Percentiles rank a stretch among this genome's conserved stretches.
Evolutionary conservation across 2,329 filamentous ascomycete genomes (phyloP).

Genomic region (Fusarium pseudoanthophilum): DNA sequence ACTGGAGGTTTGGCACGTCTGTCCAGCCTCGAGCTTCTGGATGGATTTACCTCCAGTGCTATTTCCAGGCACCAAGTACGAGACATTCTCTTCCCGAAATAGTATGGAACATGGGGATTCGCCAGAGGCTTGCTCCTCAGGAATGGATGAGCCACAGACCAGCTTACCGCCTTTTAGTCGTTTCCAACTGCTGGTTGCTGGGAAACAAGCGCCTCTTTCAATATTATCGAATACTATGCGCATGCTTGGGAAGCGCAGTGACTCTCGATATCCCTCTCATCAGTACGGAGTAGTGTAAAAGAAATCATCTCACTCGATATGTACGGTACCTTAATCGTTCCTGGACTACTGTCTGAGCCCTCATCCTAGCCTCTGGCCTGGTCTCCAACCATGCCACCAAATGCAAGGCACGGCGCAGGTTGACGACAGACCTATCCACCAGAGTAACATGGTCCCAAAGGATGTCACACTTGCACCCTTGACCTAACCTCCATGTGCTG

Average conservation of each 20-base stretch:
- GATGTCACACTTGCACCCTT: constrained; percentile 29
- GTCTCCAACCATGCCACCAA: constrained; percentile 44
- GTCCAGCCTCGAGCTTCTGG: constrained; percentile 6
- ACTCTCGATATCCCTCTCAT: background rate
- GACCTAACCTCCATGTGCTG: constrained; percentile 14
- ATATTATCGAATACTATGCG: background rate
- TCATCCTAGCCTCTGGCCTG: constrained; percentile 37
- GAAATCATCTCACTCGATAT: constrained; percentile 16
- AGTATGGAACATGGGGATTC: constrained; percentile 8
- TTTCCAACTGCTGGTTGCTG: constrained; percentile 15
- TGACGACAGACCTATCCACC: constrained; percentile 42
- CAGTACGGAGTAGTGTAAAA: background rate
- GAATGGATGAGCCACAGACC: constrained; percentile 23
- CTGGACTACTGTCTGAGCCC: constrained; percentile 37
- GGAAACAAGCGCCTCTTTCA: constrained; percentile 9
- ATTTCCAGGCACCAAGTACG: constrained; percentile 19
- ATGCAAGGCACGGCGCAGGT: constrained; percentile 46
- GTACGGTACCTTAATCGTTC: constrained; percentile 38
- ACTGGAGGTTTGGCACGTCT: constrained; percentile 14
- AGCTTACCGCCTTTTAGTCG: constrained; percentile 20
- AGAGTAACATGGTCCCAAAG: constrained; percentile 31
- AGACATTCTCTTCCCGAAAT: constrained; percentile 8
- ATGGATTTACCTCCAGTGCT: constrained; percentile 3
- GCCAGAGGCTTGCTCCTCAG: constrained; percentile 3
- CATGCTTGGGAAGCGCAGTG: background rate